Evolutionary conservation across 257 asterid genomes (phyloP).

Genomic region (Echites panduratus): DNA sequence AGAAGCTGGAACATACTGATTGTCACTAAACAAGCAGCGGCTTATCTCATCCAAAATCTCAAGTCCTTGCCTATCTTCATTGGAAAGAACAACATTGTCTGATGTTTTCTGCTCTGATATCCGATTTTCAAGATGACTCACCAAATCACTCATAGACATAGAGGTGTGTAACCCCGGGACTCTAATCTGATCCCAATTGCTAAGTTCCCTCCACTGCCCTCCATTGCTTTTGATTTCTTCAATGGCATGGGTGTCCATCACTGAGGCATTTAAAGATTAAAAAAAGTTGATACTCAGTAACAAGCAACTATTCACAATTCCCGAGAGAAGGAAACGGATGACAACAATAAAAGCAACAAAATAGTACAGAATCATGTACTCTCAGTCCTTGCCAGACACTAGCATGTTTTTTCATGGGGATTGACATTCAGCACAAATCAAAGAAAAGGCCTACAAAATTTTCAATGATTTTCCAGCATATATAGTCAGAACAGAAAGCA

Average conservation of each 20-base stretch:
- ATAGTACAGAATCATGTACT: not conserved
- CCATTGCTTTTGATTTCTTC: conserved; percentile 42
- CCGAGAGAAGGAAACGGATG: not conserved
- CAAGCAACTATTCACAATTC: not conserved
- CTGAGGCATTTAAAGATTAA: conserved; percentile 26
- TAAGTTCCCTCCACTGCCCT: conserved; percentile 52
- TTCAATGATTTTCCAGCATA: not conserved
- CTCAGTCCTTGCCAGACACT: too few species aligned
- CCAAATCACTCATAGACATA: conserved; percentile 90
- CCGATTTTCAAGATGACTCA: conserved; percentile 78
- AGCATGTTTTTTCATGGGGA: not conserved
- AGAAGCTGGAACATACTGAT: conserved; percentile 47
- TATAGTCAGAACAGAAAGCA: not conserved
- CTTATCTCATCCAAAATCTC: conserved; percentile 63
- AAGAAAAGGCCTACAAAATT: not conserved
- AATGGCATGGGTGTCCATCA: conserved; percentile 32
- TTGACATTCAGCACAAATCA: not conserved
- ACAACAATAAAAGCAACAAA: not conserved
- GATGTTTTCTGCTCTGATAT: conserved; percentile 67
- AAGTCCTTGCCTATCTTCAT: conserved; percentile 65
- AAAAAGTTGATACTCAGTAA: not conserved
- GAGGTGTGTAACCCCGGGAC: conserved; percentile 74
- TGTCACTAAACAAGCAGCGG: conserved; percentile 60
- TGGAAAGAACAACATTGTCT: conserved; percentile 45
- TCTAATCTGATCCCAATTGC: conserved; percentile 69